These are phyloP conservation scores for Colletotrichum filicis DNA, from an alignment of 2,329 filamentous ascomycete species.

Conservation along the genomic window DNA sequence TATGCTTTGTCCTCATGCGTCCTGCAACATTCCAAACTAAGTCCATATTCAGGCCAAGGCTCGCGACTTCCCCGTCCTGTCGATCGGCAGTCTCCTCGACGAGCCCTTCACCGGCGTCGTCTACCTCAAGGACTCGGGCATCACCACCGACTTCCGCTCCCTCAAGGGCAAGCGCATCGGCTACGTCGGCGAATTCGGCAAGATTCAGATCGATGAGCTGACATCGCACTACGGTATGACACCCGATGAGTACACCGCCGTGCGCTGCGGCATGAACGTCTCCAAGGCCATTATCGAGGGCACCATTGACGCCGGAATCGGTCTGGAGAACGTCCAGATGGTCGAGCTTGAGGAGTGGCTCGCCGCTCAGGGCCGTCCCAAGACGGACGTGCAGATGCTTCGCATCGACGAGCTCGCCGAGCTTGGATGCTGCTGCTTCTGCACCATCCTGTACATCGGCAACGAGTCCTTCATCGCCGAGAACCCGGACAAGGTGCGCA, in stretches of 20 bases:
- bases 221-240: conserved; percentile 82
- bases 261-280: conserved; percentile 86
- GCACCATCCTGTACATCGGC: conserved; percentile 82
- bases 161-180: conserved; percentile 82
- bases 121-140: conserved; percentile 79
- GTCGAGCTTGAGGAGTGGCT: conserved; percentile 85
- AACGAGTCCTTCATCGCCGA: conserved; percentile 77
- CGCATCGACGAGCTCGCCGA: conserved; percentile 84
- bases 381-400: conserved; percentile 80
- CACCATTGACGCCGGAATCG: conserved; percentile 79
- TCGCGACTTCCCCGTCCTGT: conserved; percentile 77
- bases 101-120: conserved; percentile 85
- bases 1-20: conserved; percentile 46
- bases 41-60: conserved; percentile 71
- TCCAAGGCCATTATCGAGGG: conserved; percentile 80
- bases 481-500: conserved; percentile 72
- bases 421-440: conserved; percentile 87
- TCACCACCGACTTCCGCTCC: conserved; percentile 79
- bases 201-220: conserved; percentile 86
- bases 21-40: background rate
- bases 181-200: conserved; percentile 85
- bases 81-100: conserved; percentile 80
- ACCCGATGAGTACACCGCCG: conserved; percentile 77
- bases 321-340: conserved; percentile 86
- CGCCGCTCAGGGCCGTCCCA: conserved; percentile 67